These are phyloP conservation scores for Ceriops zippeliana DNA, from an alignment of 345 rosid species.

Conservation along the genomic window DNA sequence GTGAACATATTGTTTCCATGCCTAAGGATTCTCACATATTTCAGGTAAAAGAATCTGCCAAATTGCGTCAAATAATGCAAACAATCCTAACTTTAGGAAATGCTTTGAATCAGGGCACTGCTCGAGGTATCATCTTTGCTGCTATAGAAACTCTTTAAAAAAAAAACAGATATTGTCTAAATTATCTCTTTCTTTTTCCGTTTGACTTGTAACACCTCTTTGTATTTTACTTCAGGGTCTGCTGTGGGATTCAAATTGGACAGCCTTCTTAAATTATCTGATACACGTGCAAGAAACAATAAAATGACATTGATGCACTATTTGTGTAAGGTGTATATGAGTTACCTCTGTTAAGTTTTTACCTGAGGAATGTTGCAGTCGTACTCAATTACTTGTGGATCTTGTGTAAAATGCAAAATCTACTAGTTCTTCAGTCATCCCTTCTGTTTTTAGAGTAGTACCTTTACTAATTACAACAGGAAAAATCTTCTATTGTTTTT, in stretches of 20 bases:
- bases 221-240: conserved; percentile 52
- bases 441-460: background rate
- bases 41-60: conserved; percentile 89
- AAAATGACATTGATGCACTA: conserved; percentile 97
- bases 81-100: conserved; percentile 93
- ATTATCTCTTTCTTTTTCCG: background rate
- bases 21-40: conserved; percentile 21
- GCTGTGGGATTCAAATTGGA: conserved; percentile 98
- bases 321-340: conserved; percentile 79
- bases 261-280: conserved; percentile 94
- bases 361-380: too few species aligned
- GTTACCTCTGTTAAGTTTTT: background rate
- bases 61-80: conserved; percentile 97
- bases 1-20: conserved; percentile 14
- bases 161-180: background rate
- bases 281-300: conserved; percentile 92
- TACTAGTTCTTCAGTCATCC: too few species aligned
- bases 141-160: background rate
- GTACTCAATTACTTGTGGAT: too few species aligned
- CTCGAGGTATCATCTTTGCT: conserved; percentile 55
- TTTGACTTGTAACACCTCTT: background rate
- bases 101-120: conserved; percentile 98
- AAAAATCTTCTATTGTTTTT: background rate
- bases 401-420: too few species aligned
- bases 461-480: background rate